phyloP scores from a whole-genome alignment of 2,329 filamentous ascomycete species.

The Purpureocillium lavendulum region DNA sequence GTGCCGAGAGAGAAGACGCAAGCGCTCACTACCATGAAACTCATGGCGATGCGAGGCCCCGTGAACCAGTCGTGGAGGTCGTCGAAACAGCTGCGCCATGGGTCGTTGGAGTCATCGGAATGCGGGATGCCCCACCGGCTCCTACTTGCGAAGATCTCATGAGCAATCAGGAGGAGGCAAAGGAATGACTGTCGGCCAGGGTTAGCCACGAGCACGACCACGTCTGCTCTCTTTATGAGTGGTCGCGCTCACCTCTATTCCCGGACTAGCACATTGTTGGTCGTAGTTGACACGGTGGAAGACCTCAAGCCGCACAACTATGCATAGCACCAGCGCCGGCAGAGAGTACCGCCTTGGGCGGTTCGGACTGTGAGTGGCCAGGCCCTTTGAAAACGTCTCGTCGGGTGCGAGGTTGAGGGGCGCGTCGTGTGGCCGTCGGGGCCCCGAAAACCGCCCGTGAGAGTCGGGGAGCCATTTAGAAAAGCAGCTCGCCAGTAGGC shows the following conservation, averaged over 20 bases:
- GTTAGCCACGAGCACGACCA: neutral
- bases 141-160: conserved; percentile 32
- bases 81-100: conserved; percentile 38
- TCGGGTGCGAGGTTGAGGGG: conserved; percentile 11
- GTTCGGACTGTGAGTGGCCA: conserved; percentile 28
- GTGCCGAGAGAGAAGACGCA: conserved; percentile 33
- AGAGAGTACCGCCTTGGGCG: conserved; percentile 39
- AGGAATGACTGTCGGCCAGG: conserved; percentile 32
- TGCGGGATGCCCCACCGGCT: conserved; percentile 19
- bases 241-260: conserved; percentile 39
- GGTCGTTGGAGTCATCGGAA: conserved; percentile 33
- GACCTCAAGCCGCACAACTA: conserved; percentile 39
- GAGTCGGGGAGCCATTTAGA: conserved; percentile 37
- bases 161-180: conserved; percentile 32
- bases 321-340: conserved; percentile 31
- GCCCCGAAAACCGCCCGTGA: conserved; percentile 34
- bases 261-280: conserved; percentile 41
- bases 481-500: conserved; percentile 31
- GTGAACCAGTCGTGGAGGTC: conserved; percentile 39
- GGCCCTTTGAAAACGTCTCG: conserved; percentile 22
- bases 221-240: no score
- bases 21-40: conserved; percentile 26
- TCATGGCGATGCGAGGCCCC: conserved; percentile 26
- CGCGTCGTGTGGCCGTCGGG: conserved; percentile 9
- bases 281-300: conserved; percentile 35